Conservation (phyloP, 345 rosid genomes). For the Salix purpurea region DNA sequence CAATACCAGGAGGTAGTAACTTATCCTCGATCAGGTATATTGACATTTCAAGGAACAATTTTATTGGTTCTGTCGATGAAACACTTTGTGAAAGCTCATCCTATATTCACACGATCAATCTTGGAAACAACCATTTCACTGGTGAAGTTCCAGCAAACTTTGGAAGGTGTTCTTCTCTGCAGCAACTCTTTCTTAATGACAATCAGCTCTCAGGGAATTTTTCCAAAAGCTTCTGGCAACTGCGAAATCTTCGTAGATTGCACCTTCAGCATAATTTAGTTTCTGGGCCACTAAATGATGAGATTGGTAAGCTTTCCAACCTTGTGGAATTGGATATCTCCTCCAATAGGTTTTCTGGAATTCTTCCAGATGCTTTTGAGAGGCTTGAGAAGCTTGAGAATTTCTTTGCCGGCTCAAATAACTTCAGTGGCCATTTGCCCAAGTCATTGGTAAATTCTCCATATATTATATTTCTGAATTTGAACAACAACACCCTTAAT, state of each 20-base stretch:
- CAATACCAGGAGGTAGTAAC: not conserved
- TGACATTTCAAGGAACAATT: conserved; percentile 23
- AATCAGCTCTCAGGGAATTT: conserved; percentile 27
- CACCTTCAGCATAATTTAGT: conserved; percentile 24
- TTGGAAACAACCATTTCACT: conserved; percentile 14
- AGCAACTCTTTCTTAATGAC: conserved; percentile 17
- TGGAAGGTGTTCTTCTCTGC: conserved; percentile 28
- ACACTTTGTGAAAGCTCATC: conserved; percentile 19
- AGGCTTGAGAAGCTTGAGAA: conserved; percentile 18
- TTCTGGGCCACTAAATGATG: conserved; percentile 14
- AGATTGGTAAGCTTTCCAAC: conserved; percentile 22
- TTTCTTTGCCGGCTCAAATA: conserved; percentile 21
- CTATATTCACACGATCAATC: conserved; percentile 16
- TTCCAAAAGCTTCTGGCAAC: conserved; percentile 18
- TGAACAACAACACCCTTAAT: conserved; percentile 17
- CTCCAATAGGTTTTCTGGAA: conserved; percentile 22
- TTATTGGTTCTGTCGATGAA: conserved; percentile 12
- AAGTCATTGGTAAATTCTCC: conserved; percentile 29
- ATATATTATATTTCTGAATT: conserved; percentile 19
- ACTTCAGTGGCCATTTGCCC: conserved; percentile 28
- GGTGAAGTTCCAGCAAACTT: conserved; percentile 23
- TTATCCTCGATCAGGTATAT: conserved; percentile 18
- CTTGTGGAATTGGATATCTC: conserved; percentile 30
- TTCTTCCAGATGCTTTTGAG: conserved; percentile 32
- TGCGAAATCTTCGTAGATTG: conserved; percentile 15